Evolutionary conservation across 257 asterid genomes (phyloP).

Genomic region (Gentiana macrophylla): DNA sequence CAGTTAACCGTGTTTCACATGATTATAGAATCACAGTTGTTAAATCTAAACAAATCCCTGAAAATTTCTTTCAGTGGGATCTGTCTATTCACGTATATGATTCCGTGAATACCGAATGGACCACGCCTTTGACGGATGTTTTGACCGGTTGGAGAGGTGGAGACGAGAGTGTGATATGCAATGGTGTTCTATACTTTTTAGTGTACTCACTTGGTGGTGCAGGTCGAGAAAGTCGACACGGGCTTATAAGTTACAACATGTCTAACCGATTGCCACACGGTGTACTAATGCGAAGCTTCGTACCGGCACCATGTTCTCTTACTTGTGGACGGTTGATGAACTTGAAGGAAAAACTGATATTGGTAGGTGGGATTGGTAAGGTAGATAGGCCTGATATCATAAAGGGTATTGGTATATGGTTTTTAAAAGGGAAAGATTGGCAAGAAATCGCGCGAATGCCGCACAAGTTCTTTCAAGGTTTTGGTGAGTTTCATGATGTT

Average conservation of each 20-base stretch:
- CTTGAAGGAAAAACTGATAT: constrained; percentile 57
- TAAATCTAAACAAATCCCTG: constrained; percentile 81
- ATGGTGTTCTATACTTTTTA: constrained; percentile 62
- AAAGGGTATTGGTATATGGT: constrained; percentile 89
- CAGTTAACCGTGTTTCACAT: constrained; percentile 29
- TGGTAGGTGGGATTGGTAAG: constrained; percentile 95
- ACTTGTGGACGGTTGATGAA: constrained; percentile 93
- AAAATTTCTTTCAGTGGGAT: constrained; percentile 73
- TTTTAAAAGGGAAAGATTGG: constrained; percentile 63
- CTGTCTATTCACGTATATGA: constrained; percentile 65
- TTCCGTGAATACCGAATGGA: constrained; percentile 53
- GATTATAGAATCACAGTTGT: constrained; percentile 45
- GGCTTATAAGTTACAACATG: constrained; percentile 53
- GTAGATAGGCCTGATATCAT: constrained; percentile 73
- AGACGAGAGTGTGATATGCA: constrained; percentile 82
- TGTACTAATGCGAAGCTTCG: constrained; percentile 47
- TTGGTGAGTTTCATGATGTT: constrained; percentile 92
- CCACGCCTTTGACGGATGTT: constrained; percentile 41
- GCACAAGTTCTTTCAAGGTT: constrained; percentile 76
- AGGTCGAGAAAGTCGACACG: constrained; percentile 55
- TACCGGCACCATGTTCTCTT: constrained; percentile 73
- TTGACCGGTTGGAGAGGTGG: constrained; percentile 89
- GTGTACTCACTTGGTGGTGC: constrained; percentile 64
- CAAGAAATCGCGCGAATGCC: constrained; percentile 81
- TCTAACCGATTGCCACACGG: constrained; percentile 27